Percentiles rank a stretch among this genome's conserved stretches.
These are phyloP conservation scores for Penicillium sp. DNA, from an alignment of 2,329 filamentous ascomycete genomes.

Conservation along the genomic window DNA sequence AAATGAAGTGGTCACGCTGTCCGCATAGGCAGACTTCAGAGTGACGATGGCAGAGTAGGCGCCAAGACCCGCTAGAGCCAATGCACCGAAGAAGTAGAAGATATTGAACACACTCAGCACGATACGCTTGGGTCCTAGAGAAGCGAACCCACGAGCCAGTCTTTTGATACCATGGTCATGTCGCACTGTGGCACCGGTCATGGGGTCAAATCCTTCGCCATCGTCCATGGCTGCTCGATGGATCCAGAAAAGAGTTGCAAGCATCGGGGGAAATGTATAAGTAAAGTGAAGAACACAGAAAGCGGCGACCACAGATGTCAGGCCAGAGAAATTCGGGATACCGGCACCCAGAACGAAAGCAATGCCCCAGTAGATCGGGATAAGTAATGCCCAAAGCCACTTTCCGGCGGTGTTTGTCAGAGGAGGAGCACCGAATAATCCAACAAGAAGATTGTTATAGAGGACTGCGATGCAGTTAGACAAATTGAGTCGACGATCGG, in stretches of 20 bases:
- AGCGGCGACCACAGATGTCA: constrained; percentile 52
- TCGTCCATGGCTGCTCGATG: constrained; percentile 46
- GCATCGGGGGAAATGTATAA: constrained; percentile 57
- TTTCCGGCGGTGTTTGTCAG: constrained; percentile 52
- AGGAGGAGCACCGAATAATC: constrained; percentile 50
- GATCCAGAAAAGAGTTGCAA: constrained; percentile 48
- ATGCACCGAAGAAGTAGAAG: constrained; percentile 10
- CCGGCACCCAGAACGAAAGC: constrained; percentile 57
- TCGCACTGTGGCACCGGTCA: constrained; percentile 36
- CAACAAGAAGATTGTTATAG: constrained; percentile 54
- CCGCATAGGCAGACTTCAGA: constrained; percentile 1
- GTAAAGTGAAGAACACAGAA: constrained; percentile 58
- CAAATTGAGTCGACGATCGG: background rate
- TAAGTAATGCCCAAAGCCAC: constrained; percentile 49
- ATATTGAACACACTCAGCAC: constrained; percentile 9
- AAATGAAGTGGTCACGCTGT: constrained; percentile 6
- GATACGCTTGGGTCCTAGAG: constrained; percentile 13
- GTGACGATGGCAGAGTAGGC: constrained; percentile 11
- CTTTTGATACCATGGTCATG: constrained; percentile 42
- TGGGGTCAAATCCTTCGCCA: constrained; percentile 46
- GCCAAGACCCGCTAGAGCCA: constrained; percentile 13
- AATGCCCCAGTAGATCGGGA: constrained; percentile 57
- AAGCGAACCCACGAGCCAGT: constrained; percentile 39
- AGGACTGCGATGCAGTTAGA: constrained; percentile 11
- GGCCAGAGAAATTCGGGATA: constrained; percentile 53